Base-by-base conservation (phyloP, 352 stramenopile genomes). In the Blastocystis sp. region DNA sequence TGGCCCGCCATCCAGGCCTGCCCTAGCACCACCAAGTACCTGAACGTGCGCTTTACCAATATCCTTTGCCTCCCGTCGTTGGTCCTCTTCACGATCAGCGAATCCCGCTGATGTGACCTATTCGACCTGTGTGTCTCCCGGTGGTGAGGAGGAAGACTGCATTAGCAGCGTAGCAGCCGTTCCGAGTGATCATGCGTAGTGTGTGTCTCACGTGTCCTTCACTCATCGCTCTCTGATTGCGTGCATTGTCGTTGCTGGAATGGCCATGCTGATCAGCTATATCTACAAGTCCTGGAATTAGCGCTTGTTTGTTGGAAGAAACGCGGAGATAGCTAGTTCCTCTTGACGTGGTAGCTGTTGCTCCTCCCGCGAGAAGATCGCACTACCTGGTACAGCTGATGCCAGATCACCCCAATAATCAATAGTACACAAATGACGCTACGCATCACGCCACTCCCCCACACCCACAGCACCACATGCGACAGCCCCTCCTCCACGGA, bases 21-120 rank as follows among this genome's bases (percentile, higher is more conserved):
- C 28, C 24, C 52, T 11, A 68, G 57, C 24, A n/a, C 38, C 38
- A 59, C 38, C n/a, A 43, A 68, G 24, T 57, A 45, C 61, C 24
- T 84, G 11, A 63, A 84, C 45, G 74, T 84, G 17, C 74, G 74
- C 42, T 84, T 84, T 70, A 84, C 74, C 21, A 84, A 84, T 84
- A 84, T 84, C 74, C 74, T 57, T 42, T 45, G 43, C 17, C 40
- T 1, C 34, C 4, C 10, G 24, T 14, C 54, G 19, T 70, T 14
- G 40, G 17, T 24, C 45, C 69, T 59, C 74, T 68, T 84, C 17
- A 84, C 54, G 6, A 52, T 11, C 74, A 84, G 24, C 52, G 19
- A 84, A 84, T 68, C 74, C 74, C 10, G 38, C 38, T 24, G 54
- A 84, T 48, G 60, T 84, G 9, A 59, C 54, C 19, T 84, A 84